Base-by-base conservation (phyloP, 768 basidiomycete genomes). In the Lactifluus rugatus region DNA sequence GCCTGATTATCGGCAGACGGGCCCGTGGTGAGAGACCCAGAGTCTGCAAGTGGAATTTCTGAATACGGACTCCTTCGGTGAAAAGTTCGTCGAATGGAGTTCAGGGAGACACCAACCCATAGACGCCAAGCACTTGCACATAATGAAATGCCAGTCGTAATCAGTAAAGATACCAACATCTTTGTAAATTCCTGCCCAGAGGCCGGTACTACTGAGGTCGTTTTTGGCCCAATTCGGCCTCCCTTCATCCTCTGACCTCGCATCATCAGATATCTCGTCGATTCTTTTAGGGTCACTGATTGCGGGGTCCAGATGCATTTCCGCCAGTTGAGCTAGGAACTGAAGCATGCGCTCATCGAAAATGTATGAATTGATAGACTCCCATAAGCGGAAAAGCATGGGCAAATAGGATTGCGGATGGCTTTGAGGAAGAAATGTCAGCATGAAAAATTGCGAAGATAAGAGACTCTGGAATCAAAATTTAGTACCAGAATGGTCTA, bases 301-400 rank as follows among this genome's bases (percentile, higher is more conserved):
- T 42, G 80, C 76, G 52, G 91, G 84, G 65, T 87, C 84, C 62
- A 89, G 78, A 73, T 95, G 93, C 72, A 85, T 76, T 70, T 91
- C 86, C 54, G 85, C 75, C 47, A 95, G 76, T 65, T 79, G 79
- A 28, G 89, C 78, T 59, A 93, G 78, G 68, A 95, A 87, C 56
- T 89, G 81, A 61, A 93, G 76, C 82, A 91, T 90, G 70, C 91
- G 80, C 66, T 92, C 91, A 75, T 93, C 91, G 73, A 84, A 93
- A 71, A 85, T 80, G 70, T 89, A 89, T 57, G 89, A 90, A 73
- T 93, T 92, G 66, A 94, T 76, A 13, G 89, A 86, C 71, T 89
- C 85, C 89, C 91, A 94, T 47, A 92, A 67, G 54, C 86, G 83
- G 74, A 93, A 89, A 54, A 93, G 76, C 79, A 87, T 86, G 52